phyloP scores from a whole-genome alignment of 768 basidiomycete genomes.

The Psilocybe cubensis region DNA sequence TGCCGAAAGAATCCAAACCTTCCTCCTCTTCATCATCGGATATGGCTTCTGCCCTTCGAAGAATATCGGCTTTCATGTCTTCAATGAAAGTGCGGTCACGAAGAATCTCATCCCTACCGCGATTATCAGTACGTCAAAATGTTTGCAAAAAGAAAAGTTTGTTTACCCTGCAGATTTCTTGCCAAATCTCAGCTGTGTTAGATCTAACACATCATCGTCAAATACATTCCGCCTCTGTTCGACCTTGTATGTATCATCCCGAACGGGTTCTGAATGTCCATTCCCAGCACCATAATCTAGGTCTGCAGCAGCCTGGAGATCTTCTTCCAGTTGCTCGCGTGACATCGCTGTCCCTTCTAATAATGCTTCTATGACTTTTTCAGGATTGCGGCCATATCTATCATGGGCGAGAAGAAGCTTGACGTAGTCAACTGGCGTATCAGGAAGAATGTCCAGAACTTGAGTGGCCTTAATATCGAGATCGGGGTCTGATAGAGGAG shows the following conservation, averaged over 20 bases:
- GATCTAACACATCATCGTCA: conserved; percentile 73
- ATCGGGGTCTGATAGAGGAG: conserved; percentile 35
- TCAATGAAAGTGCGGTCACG: conserved; percentile 65
- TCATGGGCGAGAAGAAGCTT: conserved; percentile 55
- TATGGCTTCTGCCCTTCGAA: conserved; percentile 73
- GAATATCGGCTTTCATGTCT: conserved; percentile 82
- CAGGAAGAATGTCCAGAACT: conserved; percentile 78
- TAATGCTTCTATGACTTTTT: conserved; percentile 70
- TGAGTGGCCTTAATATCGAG: conserved; percentile 65
- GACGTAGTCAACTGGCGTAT: conserved; percentile 59
- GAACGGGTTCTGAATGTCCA: background rate
- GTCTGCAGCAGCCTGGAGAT: conserved; percentile 1
- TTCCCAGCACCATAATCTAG: background rate
- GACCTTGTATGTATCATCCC: conserved; percentile 21
- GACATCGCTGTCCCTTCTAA: conserved; percentile 71
- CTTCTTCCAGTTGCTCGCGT: conserved; percentile 27
- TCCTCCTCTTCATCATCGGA: conserved; percentile 63
- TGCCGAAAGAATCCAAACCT: conserved; percentile 12
- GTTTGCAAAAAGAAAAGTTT: background rate
- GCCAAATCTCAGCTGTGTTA: conserved; percentile 59
- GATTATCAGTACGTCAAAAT: background rate
- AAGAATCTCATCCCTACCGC: conserved; percentile 49
- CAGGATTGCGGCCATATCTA: conserved; percentile 56
- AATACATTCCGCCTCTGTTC: conserved; percentile 73
- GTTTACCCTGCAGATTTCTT: conserved; percentile 59